phyloP scores from a whole-genome alignment of 331 rosid species.

The Spiraea crenata region DNA sequence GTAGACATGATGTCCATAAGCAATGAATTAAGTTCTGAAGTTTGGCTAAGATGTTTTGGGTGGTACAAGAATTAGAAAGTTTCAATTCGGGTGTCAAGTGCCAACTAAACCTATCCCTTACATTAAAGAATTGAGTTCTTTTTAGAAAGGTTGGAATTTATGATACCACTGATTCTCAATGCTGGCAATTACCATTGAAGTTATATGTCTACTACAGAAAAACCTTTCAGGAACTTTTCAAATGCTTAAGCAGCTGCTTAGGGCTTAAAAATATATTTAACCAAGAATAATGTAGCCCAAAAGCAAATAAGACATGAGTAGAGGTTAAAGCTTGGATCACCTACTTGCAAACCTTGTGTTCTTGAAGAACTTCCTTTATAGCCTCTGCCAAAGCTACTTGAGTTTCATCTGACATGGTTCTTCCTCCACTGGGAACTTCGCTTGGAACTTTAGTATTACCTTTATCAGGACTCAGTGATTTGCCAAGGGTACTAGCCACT shows the following conservation, averaged over 20 bases:
- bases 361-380: constrained; percentile 65
- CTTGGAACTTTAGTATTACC: constrained; percentile 30
- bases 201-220: background rate
- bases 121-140: background rate
- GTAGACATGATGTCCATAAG: no score
- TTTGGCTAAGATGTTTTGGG: background rate
- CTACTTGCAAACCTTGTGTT: constrained; percentile 88
- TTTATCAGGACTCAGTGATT: constrained; percentile 38
- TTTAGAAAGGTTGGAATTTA: background rate
- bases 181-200: background rate
- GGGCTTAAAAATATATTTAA: no score
- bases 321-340: background rate
- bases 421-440: constrained; percentile 37
- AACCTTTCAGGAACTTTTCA: background rate
- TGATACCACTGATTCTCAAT: background rate
- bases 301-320: background rate
- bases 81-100: background rate
- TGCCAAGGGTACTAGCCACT: constrained; percentile 28
- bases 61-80: background rate
- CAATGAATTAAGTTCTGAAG: background rate
- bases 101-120: background rate
- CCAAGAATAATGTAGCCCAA: no score
- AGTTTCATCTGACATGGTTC: constrained; percentile 76
- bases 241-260: background rate
- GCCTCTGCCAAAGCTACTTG: constrained; percentile 68